Evolutionary conservation across 768 basidiomycete genomes (phyloP).

Genomic region (Calocybe cyanea): DNA sequence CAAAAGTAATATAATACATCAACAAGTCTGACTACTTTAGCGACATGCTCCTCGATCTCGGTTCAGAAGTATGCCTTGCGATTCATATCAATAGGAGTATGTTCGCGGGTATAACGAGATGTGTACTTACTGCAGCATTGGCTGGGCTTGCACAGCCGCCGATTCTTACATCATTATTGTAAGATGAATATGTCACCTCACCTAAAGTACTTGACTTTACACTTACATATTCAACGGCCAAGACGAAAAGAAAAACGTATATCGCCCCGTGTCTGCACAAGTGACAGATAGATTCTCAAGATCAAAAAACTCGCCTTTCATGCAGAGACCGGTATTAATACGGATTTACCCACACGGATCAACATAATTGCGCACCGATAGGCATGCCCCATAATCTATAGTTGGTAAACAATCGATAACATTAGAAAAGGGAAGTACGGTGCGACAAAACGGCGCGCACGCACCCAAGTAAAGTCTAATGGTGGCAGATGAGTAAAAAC

Average conservation of each 20-base stretch:
- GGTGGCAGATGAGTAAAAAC: constrained; percentile 1
- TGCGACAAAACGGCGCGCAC: constrained; percentile 16
- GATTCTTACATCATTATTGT: constrained; percentile 32
- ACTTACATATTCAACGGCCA: constrained; percentile 72
- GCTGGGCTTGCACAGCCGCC: constrained; percentile 70
- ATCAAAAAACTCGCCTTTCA: constrained; percentile 66
- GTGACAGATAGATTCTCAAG: constrained; percentile 55
- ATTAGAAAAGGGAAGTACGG: constrained; percentile 5
- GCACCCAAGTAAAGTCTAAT: constrained; percentile 58
- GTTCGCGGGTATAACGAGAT: background rate
- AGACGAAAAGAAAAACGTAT: constrained; percentile 74
- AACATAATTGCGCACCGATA: constrained; percentile 40
- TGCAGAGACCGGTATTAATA: constrained; percentile 2
- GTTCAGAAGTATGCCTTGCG: constrained; percentile 27
- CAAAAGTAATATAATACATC: constrained; percentile 4
- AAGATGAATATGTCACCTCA: background rate
- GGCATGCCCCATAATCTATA: constrained; percentile 72
- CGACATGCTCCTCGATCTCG: constrained; percentile 6
- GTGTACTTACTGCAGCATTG: constrained; percentile 57
- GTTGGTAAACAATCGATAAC: constrained; percentile 14
- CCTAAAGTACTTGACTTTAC: background rate
- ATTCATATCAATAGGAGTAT: background rate
- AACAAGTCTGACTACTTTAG: constrained; percentile 3
- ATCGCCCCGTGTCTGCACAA: constrained; percentile 55
- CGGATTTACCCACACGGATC: background rate